These are phyloP conservation scores for Euryodendron excelsum DNA, from an alignment of 148 eudicot species.

Conservation along the genomic window DNA sequence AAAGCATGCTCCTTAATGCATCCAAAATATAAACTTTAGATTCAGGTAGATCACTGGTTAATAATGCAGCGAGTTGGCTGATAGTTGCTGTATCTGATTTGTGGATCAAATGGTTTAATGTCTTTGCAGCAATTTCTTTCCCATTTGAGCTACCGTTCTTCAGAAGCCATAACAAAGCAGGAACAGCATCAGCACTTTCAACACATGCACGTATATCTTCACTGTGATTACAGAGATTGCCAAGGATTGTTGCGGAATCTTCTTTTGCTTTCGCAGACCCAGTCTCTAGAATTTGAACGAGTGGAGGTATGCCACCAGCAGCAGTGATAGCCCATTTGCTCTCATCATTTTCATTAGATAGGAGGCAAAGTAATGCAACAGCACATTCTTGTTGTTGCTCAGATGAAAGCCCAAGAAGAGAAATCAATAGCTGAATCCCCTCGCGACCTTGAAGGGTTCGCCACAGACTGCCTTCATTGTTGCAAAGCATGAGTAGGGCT, in stretches of 20 bases:
- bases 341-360: conserved; percentile 92
- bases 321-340: conserved; percentile 99
- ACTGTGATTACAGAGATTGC: conserved; percentile 97
- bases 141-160: conserved; percentile 96
- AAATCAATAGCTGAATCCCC: conserved; percentile 92
- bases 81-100: conserved; percentile 95
- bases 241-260: conserved; percentile 93
- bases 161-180: conserved; percentile 92
- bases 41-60: conserved; percentile 95
- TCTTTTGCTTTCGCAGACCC: conserved; percentile 97
- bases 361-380: conserved; percentile 87
- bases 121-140: conserved; percentile 93
- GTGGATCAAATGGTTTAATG: conserved; percentile 91
- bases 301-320: conserved; percentile 99
- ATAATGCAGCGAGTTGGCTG: conserved; percentile 89
- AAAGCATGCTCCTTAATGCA: conserved; percentile 88
- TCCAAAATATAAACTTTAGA: conserved; percentile 89
- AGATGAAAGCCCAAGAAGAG: conserved; percentile 97
- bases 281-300: conserved; percentile 97
- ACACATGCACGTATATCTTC: conserved; percentile 99
- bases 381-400: conserved; percentile 99
- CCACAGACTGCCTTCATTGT: conserved; percentile 83
- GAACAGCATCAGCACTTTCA: conserved; percentile 99
- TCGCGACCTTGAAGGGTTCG: conserved; percentile 95
- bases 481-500: conserved; percentile 79